Conservation (phyloP, 768 basidiomycete genomes). For the Xerocomellus intermedius region DNA sequence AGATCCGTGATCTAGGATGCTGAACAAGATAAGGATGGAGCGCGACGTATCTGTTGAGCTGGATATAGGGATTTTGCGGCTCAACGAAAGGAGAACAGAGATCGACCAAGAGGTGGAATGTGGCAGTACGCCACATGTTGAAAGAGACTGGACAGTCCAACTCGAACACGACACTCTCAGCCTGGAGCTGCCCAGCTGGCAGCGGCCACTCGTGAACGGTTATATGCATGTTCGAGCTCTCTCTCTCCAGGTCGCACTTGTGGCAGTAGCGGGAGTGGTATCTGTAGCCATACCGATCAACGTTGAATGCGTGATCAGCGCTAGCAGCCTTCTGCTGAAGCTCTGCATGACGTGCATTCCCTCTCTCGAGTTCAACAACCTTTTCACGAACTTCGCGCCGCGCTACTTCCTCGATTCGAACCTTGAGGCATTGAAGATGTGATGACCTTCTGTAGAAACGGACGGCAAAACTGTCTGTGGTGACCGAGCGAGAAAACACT, state of each 20-base stretch:
- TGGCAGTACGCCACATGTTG: conserved; percentile 42
- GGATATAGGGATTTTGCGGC: conserved; percentile 5
- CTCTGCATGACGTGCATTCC: conserved; percentile 19
- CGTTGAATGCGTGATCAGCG: conserved; percentile 4
- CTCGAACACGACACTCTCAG: conserved; percentile 41
- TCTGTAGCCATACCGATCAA: background rate
- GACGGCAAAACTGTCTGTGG: conserved; percentile 29
- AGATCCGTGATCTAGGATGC: conserved; percentile 19
- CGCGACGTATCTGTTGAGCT: conserved; percentile 9
- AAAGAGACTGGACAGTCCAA: conserved; percentile 39
- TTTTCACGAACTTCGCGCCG: conserved; percentile 21
- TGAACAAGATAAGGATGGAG: conserved; percentile 10
- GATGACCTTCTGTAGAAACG: conserved; percentile 33
- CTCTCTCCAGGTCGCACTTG: conserved; percentile 29
- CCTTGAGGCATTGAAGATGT: conserved; percentile 25
- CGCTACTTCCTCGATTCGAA: conserved; percentile 32
- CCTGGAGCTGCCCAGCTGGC: conserved; percentile 25
- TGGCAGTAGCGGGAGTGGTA: conserved; percentile 12
- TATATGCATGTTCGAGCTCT: conserved; percentile 30
- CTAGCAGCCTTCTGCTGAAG: conserved; percentile 11
- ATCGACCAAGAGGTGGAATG: conserved; percentile 39
- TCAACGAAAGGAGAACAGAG: conserved; percentile 24
- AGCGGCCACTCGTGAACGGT: conserved; percentile 47
- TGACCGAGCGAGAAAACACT: conserved; percentile 31
- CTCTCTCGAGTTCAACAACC: conserved; percentile 24